Evolutionary conservation across 169 alveolate species (phyloP), one percentile per base, ranked within the genome.

Genomic region (Babesia bigemina): DNA sequence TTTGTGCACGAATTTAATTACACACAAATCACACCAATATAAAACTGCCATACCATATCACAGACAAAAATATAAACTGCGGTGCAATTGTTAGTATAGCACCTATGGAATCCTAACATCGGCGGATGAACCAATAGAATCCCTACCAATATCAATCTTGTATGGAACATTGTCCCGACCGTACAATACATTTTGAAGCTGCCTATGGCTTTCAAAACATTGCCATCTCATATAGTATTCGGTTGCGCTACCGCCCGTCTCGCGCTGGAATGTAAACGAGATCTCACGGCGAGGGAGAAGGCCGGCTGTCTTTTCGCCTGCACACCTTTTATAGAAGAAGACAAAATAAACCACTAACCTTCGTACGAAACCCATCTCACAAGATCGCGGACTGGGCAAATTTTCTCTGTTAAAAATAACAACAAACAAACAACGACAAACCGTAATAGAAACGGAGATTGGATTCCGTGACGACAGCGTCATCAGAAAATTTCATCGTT

Each of bases 381-480:
- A 16, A 81, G 29, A 42, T 81, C 90, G 17, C 66, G 70, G 13
- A 83, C 77, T 36, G 90, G 90, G 73, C 75, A 83, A 21, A 83
- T 63, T 44, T 83, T 73, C 63, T 83, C 90, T 83, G 66, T 0
- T 50, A 24, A 17, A 55, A 22, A 53, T 59, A 29, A 33, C 53
- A 42, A 58, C 55, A 44, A 67, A 21, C 16, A 6, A 19, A 29
- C 13, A 16, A 10, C 22, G 13, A 70, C 84, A 42, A 52, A 83
- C 90, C 74, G 87, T 83, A 83, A 63, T 83, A 83, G 65, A 83
- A 83, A 21, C 90, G 60, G 16, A 83, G 67, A 42, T 74, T 75
- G 28, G 86, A 44, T 39, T 83, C 90, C 57, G 86, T 73, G 47
- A 83, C 90, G 33, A 74, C 48, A 58, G 85, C 58, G 55, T 83